A percentile compares a stretch with the other conserved stretches of the same genome.
Conservation (phyloP, 306 rosid species). For the Cicer cuneatum region DNA sequence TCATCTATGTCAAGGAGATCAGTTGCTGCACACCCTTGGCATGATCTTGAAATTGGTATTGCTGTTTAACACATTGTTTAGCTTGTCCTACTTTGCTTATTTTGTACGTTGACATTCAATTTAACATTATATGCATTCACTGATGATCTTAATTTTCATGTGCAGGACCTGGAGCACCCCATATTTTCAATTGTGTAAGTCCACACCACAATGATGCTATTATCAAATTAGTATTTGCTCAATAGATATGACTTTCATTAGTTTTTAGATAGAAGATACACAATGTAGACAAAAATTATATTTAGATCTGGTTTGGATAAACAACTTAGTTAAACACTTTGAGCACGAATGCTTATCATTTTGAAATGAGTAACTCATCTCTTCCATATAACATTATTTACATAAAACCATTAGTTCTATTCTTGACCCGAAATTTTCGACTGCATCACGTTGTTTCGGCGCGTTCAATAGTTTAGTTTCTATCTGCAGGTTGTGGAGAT, state of each 20-base stretch:
- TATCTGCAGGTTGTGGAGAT: constrained; percentile 87
- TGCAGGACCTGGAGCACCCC: constrained; percentile 89
- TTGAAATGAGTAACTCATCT: too few relatives aligned
- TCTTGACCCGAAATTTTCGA: too few relatives aligned
- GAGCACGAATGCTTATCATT: too few relatives aligned
- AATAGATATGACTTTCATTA: too few relatives aligned
- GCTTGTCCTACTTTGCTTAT: background rate
- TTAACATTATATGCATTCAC: constrained; percentile 19
- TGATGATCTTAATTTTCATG: constrained; percentile 39
- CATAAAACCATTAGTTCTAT: too few relatives aligned
- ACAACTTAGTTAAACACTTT: too few relatives aligned
- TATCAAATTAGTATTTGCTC: too few relatives aligned
- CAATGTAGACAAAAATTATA: too few relatives aligned
- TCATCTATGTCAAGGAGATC: constrained; percentile 89
- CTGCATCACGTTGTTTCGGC: constrained; percentile 1
- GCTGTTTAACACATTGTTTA: background rate
- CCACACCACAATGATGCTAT: too few relatives aligned
- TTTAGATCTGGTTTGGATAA: too few relatives aligned
- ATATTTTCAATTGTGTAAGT: constrained; percentile 79
- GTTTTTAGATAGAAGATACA: too few relatives aligned
- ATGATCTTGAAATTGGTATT: constrained; percentile 97
- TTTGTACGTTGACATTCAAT: constrained; percentile 5
- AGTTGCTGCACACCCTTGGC: constrained; percentile 99
- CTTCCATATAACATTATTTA: too few relatives aligned
- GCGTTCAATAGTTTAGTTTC: constrained; percentile 45